phyloP scores from a whole-genome alignment of 2,329 filamentous ascomycete species.

The Penicillium sp. region DNA sequence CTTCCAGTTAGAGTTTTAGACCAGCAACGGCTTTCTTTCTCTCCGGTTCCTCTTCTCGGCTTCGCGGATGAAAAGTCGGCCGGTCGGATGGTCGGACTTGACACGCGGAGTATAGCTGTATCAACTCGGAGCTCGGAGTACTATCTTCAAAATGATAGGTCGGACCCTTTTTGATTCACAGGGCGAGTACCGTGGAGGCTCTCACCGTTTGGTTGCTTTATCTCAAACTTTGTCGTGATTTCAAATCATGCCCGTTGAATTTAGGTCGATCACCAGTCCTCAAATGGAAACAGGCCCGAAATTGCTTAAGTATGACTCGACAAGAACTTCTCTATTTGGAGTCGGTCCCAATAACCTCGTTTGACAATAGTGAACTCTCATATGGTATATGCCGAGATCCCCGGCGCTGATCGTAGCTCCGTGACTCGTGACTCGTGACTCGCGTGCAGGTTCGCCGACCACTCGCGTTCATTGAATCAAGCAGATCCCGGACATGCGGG shows the following conservation, averaged over 20 bases:
- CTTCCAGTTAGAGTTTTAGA: not conserved
- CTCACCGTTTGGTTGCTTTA: not conserved
- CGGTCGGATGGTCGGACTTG: not conserved
- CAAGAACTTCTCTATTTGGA: not conserved
- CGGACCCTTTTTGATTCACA: not conserved
- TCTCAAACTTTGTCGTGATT: not conserved
- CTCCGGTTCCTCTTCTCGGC: too few relatives aligned
- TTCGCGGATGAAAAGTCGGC: not conserved
- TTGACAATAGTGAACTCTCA: too few relatives aligned
- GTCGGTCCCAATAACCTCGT: too few relatives aligned
- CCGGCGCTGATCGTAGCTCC: not conserved
- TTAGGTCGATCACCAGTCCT: not conserved
- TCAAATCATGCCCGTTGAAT: not conserved
- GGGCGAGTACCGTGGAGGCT: not conserved
- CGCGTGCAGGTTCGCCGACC: not conserved
- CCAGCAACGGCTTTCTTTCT: not conserved
- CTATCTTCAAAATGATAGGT: not conserved
- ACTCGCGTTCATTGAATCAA: not conserved
- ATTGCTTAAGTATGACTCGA: not conserved
- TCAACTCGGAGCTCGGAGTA: not conserved
- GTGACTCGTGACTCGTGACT: not conserved
- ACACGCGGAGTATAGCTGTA: not conserved
- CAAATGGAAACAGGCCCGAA: not conserved
- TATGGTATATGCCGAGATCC: not conserved
- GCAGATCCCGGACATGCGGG: not conserved